Evolutionary conservation across 2,329 filamentous ascomycete genomes (phyloP).

Genomic region (Magnaporthiopsis poae): DNA sequence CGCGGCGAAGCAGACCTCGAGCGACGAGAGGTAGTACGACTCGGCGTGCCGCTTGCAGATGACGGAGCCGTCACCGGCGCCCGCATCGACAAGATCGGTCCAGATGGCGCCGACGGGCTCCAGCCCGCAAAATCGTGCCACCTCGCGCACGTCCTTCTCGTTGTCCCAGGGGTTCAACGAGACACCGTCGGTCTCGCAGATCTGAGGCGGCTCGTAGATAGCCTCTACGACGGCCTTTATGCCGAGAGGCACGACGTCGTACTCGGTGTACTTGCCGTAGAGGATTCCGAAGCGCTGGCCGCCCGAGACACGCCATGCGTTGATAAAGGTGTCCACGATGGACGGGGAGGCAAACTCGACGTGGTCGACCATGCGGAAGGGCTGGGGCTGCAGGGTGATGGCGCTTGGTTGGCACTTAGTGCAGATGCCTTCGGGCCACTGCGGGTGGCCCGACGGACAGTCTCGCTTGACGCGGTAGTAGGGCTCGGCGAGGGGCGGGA

Average conservation of each 20-base stretch:
- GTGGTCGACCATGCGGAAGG: slow-evolving; percentile 94
- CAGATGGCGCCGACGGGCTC: slow-evolving; percentile 88
- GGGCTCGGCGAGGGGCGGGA: slow-evolving; percentile 86
- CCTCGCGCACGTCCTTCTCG: slow-evolving; percentile 68
- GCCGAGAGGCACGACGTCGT: slow-evolving; percentile 82
- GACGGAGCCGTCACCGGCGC: slow-evolving; percentile 71
- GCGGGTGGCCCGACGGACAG: slow-evolving; percentile 84
- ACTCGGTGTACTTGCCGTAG: slow-evolving; percentile 84
- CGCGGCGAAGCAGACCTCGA: slow-evolving; percentile 83
- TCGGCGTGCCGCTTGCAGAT: slow-evolving; percentile 92
- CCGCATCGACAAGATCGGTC: slow-evolving; percentile 80
- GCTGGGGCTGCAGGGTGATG: slow-evolving; percentile 86
- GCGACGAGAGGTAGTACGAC: slow-evolving; percentile 85
- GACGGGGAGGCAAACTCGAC: slow-evolving; percentile 84
- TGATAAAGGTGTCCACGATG: slow-evolving; percentile 79
- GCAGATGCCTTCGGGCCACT: slow-evolving; percentile 93
- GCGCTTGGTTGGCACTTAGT: slow-evolving; percentile 96
- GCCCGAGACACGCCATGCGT: slow-evolving; percentile 83
- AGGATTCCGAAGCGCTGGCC: slow-evolving; percentile 78
- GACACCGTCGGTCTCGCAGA: slow-evolving; percentile 79
- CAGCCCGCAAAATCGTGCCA: slow-evolving; percentile 74
- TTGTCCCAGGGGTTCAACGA: slow-evolving; percentile 77
- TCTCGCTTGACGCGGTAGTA: slow-evolving; percentile 81
- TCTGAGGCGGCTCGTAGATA: slow-evolving; percentile 90
- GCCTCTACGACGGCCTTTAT: slow-evolving; percentile 93